Evolutionary conservation across 2,329 filamentous ascomycete species (phyloP), one percentile per base, ranked within the genome.

Genomic region (Neofusicoccum parvum): DNA sequence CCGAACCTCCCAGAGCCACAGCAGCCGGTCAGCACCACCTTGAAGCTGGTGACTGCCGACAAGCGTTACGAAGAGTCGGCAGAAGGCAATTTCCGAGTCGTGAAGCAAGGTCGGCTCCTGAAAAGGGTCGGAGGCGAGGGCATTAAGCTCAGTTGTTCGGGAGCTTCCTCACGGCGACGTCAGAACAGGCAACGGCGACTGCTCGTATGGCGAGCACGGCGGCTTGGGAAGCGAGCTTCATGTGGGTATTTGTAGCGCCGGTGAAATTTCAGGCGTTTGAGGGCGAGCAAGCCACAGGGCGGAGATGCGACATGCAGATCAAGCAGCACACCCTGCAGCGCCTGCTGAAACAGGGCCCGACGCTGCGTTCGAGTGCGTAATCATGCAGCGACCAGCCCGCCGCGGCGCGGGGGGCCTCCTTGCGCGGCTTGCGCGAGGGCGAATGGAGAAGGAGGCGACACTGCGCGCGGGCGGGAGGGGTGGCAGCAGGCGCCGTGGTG

Each of bases 311-410:
- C 36, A 34, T 34, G 43, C 41, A 60, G 56, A 59, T 59, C 56
- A 34, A 46, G 56, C 39, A n/a, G 53, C 37, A 56, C 53, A 43
- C 53, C 56, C 39, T 60, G 56, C 56, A 48, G 56, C 56, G 56
- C 41, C 7, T 60, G 56, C 56, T 60, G 56, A 60, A 60, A 60
- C 56, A 48, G 56, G 43, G 56, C 56, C 56, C 56, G 56, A 46
- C 56, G 43, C 56, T 17, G 56, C 23, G 56, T 37, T 36, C 56
- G 43, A n/a, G 41, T 60, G 56, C 56, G 56, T 60, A 60, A 60
- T 60, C 56, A 46, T 60, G 56, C 56, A 60, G 50, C 34, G 15
- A 20, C 50, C 14, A 53, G 48, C 20, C 11, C 49, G 34, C 39
- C 39, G 37, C 10, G 7, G 17, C 11, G 54, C 39, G 23, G 23